These are phyloP conservation scores for Lipomyces orientalis DNA, from an alignment of 805 yeast genomes.

Conservation along the genomic window DNA sequence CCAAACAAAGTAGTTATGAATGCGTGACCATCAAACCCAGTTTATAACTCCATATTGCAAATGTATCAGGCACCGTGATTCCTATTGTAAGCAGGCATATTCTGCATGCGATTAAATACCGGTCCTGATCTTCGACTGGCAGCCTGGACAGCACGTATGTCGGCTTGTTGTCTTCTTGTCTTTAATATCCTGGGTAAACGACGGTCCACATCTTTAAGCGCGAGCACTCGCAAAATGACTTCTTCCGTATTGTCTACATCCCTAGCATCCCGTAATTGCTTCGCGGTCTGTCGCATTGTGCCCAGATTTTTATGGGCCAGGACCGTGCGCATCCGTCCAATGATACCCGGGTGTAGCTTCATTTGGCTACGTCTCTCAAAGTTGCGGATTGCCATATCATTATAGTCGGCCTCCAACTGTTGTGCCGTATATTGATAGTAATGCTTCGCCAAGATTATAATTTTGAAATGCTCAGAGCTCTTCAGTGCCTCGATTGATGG, in stretches of 20 bases:
- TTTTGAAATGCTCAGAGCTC: conserved; percentile 37
- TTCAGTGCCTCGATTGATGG: conserved; percentile 70
- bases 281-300: conserved; percentile 56
- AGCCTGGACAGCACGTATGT: conserved; percentile 33
- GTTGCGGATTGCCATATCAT: conserved; percentile 61
- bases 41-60: neutral
- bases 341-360: neutral
- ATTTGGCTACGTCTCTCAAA: conserved; percentile 43
- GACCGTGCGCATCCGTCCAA: conserved; percentile 52
- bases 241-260: conserved; percentile 62
- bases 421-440: conserved; percentile 61
- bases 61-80: neutral
- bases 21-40: neutral
- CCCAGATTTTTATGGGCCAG: conserved; percentile 72
- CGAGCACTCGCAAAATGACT: conserved; percentile 69
- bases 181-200: conserved; percentile 65
- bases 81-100: conserved; percentile 17
- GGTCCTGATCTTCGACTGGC: neutral
- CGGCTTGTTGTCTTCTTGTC: conserved; percentile 64
- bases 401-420: conserved; percentile 62
- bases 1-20: neutral
- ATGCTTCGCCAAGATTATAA: conserved; percentile 17
- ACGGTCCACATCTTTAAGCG: conserved; percentile 65
- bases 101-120: conserved; percentile 21
- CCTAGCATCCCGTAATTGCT: conserved; percentile 54